Evolutionary conservation across 768 basidiomycete genomes (phyloP).

Genomic region (Phaeolepiota aurea): DNA sequence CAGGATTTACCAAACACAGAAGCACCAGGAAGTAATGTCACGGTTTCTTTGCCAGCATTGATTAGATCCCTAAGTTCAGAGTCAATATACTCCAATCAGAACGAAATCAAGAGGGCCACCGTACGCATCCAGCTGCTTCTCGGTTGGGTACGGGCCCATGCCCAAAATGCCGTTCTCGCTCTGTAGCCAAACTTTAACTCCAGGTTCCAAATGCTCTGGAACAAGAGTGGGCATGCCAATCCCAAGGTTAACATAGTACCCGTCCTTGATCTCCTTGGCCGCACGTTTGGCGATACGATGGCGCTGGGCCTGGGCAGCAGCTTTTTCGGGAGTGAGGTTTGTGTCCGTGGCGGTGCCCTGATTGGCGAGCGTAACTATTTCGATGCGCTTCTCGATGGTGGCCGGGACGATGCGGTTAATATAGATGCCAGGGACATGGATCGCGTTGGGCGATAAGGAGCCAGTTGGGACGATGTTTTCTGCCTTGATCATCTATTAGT

Average conservation of each 20-base stretch:
- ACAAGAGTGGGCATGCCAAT: slow-evolving; percentile 91
- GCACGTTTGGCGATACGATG: slow-evolving; percentile 80
- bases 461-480: slow-evolving; percentile 86
- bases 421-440: slow-evolving; percentile 82
- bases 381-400: slow-evolving; percentile 69
- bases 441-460: slow-evolving; percentile 68
- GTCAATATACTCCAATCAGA: slow-evolving; percentile 3
- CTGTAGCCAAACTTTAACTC: slow-evolving; percentile 80
- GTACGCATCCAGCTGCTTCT: slow-evolving; percentile 74
- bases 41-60: slow-evolving; percentile 92
- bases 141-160: slow-evolving; percentile 85
- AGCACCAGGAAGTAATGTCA: slow-evolving; percentile 87
- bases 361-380: slow-evolving; percentile 63
- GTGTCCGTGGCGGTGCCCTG: slow-evolving; percentile 20
- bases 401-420: slow-evolving; percentile 84
- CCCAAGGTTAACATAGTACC: slow-evolving; percentile 82
- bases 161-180: slow-evolving; percentile 89
- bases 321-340: slow-evolving; percentile 38
- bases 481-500: slow-evolving; percentile 37
- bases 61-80: slow-evolving; percentile 62
- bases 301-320: slow-evolving; percentile 43
- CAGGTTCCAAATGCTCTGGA: slow-evolving; percentile 66
- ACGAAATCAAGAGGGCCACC: slow-evolving; percentile 16
- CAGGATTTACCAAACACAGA: slow-evolving; percentile 70
- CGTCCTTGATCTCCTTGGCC: slow-evolving; percentile 83